Base-by-base conservation (phyloP, 768 basidiomycete species). In the Inosperma sp. region DNA sequence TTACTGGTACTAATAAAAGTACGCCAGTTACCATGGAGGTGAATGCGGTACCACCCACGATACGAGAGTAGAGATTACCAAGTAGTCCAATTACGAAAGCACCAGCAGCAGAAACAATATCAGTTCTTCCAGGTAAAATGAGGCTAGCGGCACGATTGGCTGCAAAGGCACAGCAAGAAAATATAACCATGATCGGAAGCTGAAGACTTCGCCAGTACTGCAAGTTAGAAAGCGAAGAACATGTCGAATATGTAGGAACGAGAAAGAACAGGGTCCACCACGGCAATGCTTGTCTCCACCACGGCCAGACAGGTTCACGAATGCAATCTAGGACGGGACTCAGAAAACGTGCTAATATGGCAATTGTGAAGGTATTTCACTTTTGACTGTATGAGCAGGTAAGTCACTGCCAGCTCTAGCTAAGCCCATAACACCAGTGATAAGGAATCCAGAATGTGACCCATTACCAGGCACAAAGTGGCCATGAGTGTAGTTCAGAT, bases 1-100 rank as follows among this genome's bases (percentile, higher is more conserved):
- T 65, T 64, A 92, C 91, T 40, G 91, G 90, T 9, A 93, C 90
- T 17, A 93, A 72, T 66, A 93, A 92, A 41, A 92, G 68, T n/a
- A 94, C 85, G n/a, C 88, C 87, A 2, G 90, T 87, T n/a, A 92
- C 86, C 87, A 92, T 93, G 9, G 85, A 82, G 0, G 88, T 90
- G 65, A 93, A 93, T 3, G 91, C 88, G 2, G 88, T 91, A 46
- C 88, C 89, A 23, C 82, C 75, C 51, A 83, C 72, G 14, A 85
- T 66, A 14, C 88, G 78, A 29, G 88, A 88, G 62, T 90, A 91
- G n/a, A 83, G 61, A 60, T 91, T 91, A 40, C 88, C 89, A 29
- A 89, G 74, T n/a, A 83, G 65, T 29, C 90, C 88, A 52, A 89
- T 82, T 27, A 83, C 78, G 57, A 89, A 77, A 17, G 90, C 87